Evolutionary conservation across 495 filamentous ascomycete species (phyloP), one percentile per base, ranked within the genome.

Genomic region (Wilcoxina mikolae): DNA sequence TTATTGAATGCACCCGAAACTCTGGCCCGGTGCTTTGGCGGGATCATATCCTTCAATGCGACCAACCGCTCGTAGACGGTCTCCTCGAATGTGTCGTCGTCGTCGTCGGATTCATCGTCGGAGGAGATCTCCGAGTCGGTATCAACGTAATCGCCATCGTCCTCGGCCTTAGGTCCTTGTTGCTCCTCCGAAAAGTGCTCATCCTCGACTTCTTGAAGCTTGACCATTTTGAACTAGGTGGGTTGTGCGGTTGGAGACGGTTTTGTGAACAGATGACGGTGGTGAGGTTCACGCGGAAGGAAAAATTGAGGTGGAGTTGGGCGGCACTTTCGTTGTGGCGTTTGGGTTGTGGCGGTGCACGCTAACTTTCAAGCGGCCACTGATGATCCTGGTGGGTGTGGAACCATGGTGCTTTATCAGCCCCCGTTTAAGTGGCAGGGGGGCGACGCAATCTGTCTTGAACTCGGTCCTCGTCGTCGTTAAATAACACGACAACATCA

Each of bases 191-290:
- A 72, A 75, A 95, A 94, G 69, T 91, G 86, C 73, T 94, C 88
- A 68, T 98, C 91, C 58, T 89, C 81, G 66, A 98, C 89, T 72
- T 95, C 93, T 60, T 81, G 82, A 60, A 98, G 85, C 71, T 93
- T 84, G 68, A 98, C 91, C 91, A 98, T 98, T 64, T 68, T 89
- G 47, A 17, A 46, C 11, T 72, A 55, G 68, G 65, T 35, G 62
- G 54, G 47, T 22, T 41, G 29, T 38, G 31, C 38, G 39, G 43
- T 43, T 44, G n/a, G n/a, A n/a, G n/a, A n/a, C n/a, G n/a, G n/a
- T n/a, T n/a, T n/a, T n/a, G n/a, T n/a, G n/a, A n/a, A n/a, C n/a
- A n/a, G n/a, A n/a, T n/a, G n/a, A n/a, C n/a, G n/a, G n/a, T n/a
- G n/a, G n/a, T n/a, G n/a, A n/a, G n/a, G n/a, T n/a, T n/a, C n/a